phyloP scores from a whole-genome alignment of 768 basidiomycete species.

The Podaxis mareebaensis region DNA sequence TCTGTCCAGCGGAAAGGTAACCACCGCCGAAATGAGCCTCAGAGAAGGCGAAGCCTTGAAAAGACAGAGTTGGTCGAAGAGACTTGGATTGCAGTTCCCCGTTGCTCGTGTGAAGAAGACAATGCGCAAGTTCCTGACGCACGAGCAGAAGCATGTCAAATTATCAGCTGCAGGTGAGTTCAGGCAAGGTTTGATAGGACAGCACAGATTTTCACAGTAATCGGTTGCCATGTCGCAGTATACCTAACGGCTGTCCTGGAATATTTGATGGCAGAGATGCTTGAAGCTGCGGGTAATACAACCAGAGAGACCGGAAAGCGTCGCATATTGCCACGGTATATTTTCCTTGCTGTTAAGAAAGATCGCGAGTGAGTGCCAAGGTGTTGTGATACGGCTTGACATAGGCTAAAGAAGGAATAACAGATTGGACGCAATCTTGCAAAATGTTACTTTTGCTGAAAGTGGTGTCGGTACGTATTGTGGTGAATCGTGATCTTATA shows the following conservation, averaged over 20 bases:
- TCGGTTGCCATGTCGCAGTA: background rate
- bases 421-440: background rate
- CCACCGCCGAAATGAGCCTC: too few relatives aligned
- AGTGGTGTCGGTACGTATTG: background rate
- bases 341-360: background rate
- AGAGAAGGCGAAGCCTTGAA: too few relatives aligned
- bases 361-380: background rate
- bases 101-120: background rate
- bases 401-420: background rate
- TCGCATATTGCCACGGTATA: background rate
- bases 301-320: background rate
- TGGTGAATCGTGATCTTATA: too few relatives aligned
- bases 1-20: too few relatives aligned
- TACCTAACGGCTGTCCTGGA: background rate
- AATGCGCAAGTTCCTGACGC: background rate
- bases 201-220: background rate
- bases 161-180: background rate
- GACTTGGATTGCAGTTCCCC: background rate
- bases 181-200: background rate
- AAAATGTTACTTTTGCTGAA: background rate
- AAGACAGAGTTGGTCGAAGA: background rate
- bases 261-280: background rate
- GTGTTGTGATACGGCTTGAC: background rate
- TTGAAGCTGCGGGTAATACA: background rate
- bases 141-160: background rate